Evolutionary conservation across 257 asterid genomes (phyloP), one percentile per base, ranked within the genome.

Genomic region (Przewalskia tangutica): DNA sequence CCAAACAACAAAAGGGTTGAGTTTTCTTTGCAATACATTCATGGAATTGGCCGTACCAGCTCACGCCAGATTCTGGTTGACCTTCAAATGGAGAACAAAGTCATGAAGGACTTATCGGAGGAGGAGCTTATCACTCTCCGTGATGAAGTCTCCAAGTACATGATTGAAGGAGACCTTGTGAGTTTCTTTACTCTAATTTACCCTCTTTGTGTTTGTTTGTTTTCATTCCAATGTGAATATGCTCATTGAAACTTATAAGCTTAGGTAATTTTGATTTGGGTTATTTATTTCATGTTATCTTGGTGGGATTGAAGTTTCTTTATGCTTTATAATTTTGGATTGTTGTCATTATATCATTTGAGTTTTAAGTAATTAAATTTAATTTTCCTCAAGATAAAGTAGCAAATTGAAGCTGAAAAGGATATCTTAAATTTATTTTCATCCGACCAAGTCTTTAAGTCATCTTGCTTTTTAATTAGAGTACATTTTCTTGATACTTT

Each of bases 151-250:
- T 91, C 97, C 0, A 94, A 95, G 90, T 95, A 95, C 81, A 92
- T 90, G 97, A 91, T 89, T 70, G 99, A 94, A 89, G 98, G 98
- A 75, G 99, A 95, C 83, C 97, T 95, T 48, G 99, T 95, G 85
- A 91, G 90, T 81, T 14, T 66, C 32, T 32, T 32, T 64, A 11
- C 68, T 48, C 63, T 73, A 5, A 23, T 12, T 23, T 73, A 13
- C 10, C 0, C 42, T 0, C 27, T 3, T 3, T 16, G 12, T 66
- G 67, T 60, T 16, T 48, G 42, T 38, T 38, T 38, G 62, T 48
- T 73, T 50, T 73, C 18, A 16, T 73, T 9, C 60, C 23, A 34
- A 0, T 46, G 60, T 73, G 59, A 1, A 46, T 46, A 46, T 46
- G 20, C 58, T 71, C 3, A 44, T 46, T 46, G 78, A 18, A 46